phyloP scores from a whole-genome alignment of 2,329 filamentous ascomycete species.

The Amauroascus niger region DNA sequence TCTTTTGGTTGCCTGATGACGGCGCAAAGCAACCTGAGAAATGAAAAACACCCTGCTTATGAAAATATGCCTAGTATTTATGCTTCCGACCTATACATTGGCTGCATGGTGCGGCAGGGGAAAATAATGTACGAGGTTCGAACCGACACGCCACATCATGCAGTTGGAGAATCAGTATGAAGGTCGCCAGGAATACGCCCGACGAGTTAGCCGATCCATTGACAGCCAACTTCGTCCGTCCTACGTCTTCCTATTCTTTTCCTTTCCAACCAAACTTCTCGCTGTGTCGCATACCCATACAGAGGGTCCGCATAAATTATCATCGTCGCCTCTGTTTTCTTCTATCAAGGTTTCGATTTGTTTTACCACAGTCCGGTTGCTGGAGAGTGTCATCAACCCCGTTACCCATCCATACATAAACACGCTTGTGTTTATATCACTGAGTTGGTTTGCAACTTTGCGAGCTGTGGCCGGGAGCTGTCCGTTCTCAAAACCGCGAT shows the following conservation, averaged over 20 bases:
- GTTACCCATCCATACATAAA: conserved; percentile 62
- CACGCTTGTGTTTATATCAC: conserved; percentile 56
- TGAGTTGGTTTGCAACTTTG: conserved; percentile 42
- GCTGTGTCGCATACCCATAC: conserved; percentile 58
- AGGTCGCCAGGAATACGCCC: neutral
- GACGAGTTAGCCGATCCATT: neutral
- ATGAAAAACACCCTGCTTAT: conserved; percentile 16
- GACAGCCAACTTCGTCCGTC: neutral
- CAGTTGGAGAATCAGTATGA: neutral
- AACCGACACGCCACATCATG: neutral
- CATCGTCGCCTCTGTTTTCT: conserved; percentile 38
- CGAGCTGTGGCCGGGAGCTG: conserved; percentile 39
- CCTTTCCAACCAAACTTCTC: conserved; percentile 58
- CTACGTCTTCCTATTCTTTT: conserved; percentile 40
- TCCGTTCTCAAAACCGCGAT: conserved; percentile 24
- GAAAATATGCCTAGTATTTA: neutral
- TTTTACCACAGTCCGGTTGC: conserved; percentile 58
- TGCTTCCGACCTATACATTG: neutral
- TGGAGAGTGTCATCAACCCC: conserved; percentile 57
- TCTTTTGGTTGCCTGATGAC: conserved; percentile 68
- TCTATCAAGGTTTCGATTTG: conserved; percentile 54
- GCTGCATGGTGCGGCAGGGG: neutral
- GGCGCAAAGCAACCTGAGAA: conserved; percentile 27
- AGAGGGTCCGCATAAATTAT: conserved; percentile 48
- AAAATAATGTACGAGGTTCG: neutral